These are phyloP conservation scores for Infundibulicybe gibba DNA, from an alignment of 768 basidiomycete genomes.

Conservation along the genomic window DNA sequence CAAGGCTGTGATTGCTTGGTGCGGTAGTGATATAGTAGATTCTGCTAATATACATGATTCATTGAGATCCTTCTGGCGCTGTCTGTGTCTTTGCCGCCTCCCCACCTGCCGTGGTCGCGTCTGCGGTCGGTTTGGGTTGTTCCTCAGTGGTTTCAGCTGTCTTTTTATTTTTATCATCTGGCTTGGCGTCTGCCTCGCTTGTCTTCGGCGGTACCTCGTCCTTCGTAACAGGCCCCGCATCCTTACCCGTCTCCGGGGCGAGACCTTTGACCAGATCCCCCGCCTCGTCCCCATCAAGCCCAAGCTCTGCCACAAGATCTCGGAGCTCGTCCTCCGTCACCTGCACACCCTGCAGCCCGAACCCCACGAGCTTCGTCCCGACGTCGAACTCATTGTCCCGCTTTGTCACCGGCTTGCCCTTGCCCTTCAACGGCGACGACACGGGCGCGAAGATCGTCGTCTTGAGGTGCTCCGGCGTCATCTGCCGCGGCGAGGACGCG, in stretches of 20 bases:
- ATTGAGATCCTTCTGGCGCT: not conserved
- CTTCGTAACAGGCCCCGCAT: slow-evolving; percentile 4
- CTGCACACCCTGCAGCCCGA: slow-evolving; percentile 72
- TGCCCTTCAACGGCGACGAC: slow-evolving; percentile 41
- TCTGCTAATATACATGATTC: too few relatives aligned
- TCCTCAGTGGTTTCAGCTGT: slow-evolving; percentile 1
- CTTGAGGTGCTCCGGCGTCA: slow-evolving; percentile 74
- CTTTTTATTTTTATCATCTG: not conserved
- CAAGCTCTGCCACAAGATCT: slow-evolving; percentile 70
- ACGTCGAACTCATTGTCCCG: slow-evolving; percentile 56
- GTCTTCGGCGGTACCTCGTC: slow-evolving; percentile 3
- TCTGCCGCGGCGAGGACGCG: slow-evolving; percentile 68
- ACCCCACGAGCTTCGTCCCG: slow-evolving; percentile 64
- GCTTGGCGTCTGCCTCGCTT: not conserved
- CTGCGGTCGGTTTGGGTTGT: not conserved
- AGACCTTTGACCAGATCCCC: slow-evolving; percentile 70
- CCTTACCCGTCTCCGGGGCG: slow-evolving; percentile 21
- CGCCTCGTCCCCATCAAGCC: slow-evolving; percentile 74
- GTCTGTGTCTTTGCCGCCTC: not conserved
- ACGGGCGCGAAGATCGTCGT: slow-evolving; percentile 47
- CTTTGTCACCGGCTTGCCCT: slow-evolving; percentile 50
- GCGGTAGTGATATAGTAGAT: too few relatives aligned
- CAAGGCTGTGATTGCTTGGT: slow-evolving; percentile 21
- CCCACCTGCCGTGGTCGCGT: not conserved
- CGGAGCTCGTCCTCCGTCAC: slow-evolving; percentile 73